Conservation (phyloP, 768 basidiomycete species). For the Panaeolus papilionaceus region DNA sequence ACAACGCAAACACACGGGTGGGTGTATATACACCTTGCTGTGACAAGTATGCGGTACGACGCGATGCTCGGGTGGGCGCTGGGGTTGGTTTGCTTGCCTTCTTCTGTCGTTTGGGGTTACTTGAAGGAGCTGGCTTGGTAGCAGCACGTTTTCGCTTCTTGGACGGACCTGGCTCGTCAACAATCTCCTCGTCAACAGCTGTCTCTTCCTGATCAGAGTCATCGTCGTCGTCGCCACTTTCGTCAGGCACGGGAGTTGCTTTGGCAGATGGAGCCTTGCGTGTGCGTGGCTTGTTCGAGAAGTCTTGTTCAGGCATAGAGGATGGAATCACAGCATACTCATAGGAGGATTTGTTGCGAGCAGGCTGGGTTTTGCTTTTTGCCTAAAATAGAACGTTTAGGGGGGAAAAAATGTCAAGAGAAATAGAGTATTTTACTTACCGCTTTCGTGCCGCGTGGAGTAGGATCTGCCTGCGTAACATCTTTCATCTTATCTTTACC, state of each 20-base stretch:
- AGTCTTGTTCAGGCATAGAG: constrained; percentile 64
- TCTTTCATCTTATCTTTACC: constrained; percentile 3
- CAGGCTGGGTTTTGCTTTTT: neutral
- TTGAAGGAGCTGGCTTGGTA: constrained; percentile 22
- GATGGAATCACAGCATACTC: constrained; percentile 56
- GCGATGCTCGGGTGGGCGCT: constrained; percentile 32
- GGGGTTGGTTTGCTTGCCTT: constrained; percentile 32
- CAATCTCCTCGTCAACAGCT: constrained; percentile 43
- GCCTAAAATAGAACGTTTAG: neutral
- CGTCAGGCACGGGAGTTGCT: constrained; percentile 2
- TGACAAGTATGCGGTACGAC: constrained; percentile 33
- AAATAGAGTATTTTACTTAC: neutral
- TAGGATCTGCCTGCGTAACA: constrained; percentile 7
- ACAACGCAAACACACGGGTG: constrained; percentile 75
- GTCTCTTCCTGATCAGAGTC: constrained; percentile 41
- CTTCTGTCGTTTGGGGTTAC: constrained; percentile 34
- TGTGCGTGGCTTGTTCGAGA: constrained; percentile 22
- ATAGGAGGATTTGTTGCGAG: constrained; percentile 30
- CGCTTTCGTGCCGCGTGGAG: neutral
- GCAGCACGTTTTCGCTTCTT: constrained; percentile 54
- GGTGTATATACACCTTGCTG: constrained; percentile 30
- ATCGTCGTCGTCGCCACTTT: constrained; percentile 41
- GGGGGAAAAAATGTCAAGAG: neutral
- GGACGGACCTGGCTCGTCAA: constrained; percentile 35
- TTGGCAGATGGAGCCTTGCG: constrained; percentile 6